Base-by-base conservation (phyloP, 176 grass and related monocot genomes). In the Oryza rufipogon region DNA sequence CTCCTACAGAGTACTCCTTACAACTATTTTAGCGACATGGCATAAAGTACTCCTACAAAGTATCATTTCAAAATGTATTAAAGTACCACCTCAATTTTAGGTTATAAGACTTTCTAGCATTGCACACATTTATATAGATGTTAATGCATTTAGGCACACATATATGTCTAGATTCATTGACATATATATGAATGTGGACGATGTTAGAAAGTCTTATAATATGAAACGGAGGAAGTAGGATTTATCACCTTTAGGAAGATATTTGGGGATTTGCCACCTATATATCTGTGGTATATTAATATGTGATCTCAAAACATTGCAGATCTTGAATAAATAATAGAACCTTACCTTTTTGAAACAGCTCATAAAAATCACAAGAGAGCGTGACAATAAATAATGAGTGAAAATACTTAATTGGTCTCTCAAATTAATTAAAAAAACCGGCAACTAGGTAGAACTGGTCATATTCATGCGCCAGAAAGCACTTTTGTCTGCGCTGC, bases 391-490 rank as follows among this genome's bases (percentile, higher is more conserved):
- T n/a, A 60, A 7, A 19, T 0, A 58, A 20, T 20, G 17, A 20
- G 6, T 58, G 17, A 20, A 51, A 58, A 58, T 2, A 58, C 52
- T 58, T 58, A 20, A 19, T 3, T 20, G 52, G 52, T 72, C 41
- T 10, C 1, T 39, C 25, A 23, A 12, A 38, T 13, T 13, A 34
- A 2, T 64, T 38, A 6, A 41, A 2, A 65, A 54, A 78, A 17
- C 6, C 10, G 9, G 71, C 71, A 25, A 66, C 19, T 66, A 52
- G 58, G n/a, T 23, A 63, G 71, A 1, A 25, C 75, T 26, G 80
- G 41, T 75, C 64, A 64, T 48, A 68, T 75, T 90, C 74, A 22
- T 64, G 85, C 33, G 12, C n/a, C 84, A 80, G 68, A 60, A 85
- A 66, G 44, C 26, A 42, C 32, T 64, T 77, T 91, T 80, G 84